Conservation (phyloP, 495 filamentous ascomycete genomes). For the Lepidopterella palustris region DNA sequence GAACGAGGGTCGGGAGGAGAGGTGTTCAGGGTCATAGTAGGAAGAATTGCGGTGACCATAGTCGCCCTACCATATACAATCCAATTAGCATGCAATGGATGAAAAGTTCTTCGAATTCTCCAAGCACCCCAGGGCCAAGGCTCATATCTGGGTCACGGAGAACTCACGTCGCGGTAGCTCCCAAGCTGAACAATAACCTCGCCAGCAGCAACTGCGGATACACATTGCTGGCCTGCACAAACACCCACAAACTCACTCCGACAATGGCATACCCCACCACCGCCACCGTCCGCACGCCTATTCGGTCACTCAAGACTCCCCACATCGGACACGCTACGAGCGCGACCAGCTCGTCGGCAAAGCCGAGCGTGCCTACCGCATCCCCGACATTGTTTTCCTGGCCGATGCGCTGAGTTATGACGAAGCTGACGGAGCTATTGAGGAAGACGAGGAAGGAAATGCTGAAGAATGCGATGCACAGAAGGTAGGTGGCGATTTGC, state of each 20-base stretch:
- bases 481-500: conserved; percentile 78
- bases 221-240: conserved; percentile 79
- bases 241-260: conserved; percentile 64
- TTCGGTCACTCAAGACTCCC: conserved; percentile 83
- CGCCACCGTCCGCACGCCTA: conserved; percentile 67
- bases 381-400: conserved; percentile 71
- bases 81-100: conserved; percentile 3
- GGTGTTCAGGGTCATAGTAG: conserved; percentile 58
- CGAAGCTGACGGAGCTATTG: conserved; percentile 87
- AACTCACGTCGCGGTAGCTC: conserved; percentile 75
- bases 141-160: no score
- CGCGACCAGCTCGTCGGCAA: conserved; percentile 89
- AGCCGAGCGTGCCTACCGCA: conserved; percentile 88
- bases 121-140: no score
- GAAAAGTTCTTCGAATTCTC: no score
- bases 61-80: conserved; percentile 50
- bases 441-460: conserved; percentile 98
- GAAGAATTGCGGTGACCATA: conserved; percentile 95
- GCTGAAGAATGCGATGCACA: conserved; percentile 86
- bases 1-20: conserved; percentile 13
- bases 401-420: conserved; percentile 84
- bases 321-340: conserved; percentile 85
- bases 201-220: conserved; percentile 87
- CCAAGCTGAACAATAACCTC: conserved; percentile 79
- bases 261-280: conserved; percentile 75